A percentile compares a stretch with the other conserved stretches of the same genome.
phyloP scores from a whole-genome alignment of 805 yeast genomes.

The Zygoascus tannicola region DNA sequence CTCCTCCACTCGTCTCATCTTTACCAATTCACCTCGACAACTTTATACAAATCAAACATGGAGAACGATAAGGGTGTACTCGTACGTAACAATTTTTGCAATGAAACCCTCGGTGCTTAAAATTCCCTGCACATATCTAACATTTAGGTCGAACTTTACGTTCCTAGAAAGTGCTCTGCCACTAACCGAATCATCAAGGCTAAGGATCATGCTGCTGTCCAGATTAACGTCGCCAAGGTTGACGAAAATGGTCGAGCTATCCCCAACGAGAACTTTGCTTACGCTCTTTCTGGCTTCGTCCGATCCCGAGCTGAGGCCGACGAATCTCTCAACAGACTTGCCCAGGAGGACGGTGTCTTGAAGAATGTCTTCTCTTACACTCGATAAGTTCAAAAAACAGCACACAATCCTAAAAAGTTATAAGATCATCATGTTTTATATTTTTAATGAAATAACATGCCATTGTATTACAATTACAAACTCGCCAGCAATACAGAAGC shows the following conservation, averaged over 20 bases:
- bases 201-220: constrained; percentile 99
- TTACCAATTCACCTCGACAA: constrained; percentile 1
- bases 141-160: constrained; percentile 95
- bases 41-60: constrained; percentile 38
- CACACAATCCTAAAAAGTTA: too few species aligned
- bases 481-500: too few species aligned
- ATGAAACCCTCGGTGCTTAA: neutral
- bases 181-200: constrained; percentile 99
- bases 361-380: constrained; percentile 49
- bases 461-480: too few species aligned
- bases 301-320: constrained; percentile 99
- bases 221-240: constrained; percentile 97
- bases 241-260: constrained; percentile 94
- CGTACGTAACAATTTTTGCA: constrained; percentile 49
- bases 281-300: constrained; percentile 95
- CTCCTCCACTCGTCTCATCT: neutral
- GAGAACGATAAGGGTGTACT: constrained; percentile 99
- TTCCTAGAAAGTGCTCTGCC: constrained; percentile 99
- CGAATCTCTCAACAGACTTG: constrained; percentile 98
- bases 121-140: neutral
- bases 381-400: constrained; percentile 30
- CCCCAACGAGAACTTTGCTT: constrained; percentile 83
- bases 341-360: constrained; percentile 96
- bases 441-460: too few species aligned
- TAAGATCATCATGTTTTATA: too few species aligned